phyloP scores from a whole-genome alignment of 306 rosid genomes.

The Astragalus glycyphyllos region DNA sequence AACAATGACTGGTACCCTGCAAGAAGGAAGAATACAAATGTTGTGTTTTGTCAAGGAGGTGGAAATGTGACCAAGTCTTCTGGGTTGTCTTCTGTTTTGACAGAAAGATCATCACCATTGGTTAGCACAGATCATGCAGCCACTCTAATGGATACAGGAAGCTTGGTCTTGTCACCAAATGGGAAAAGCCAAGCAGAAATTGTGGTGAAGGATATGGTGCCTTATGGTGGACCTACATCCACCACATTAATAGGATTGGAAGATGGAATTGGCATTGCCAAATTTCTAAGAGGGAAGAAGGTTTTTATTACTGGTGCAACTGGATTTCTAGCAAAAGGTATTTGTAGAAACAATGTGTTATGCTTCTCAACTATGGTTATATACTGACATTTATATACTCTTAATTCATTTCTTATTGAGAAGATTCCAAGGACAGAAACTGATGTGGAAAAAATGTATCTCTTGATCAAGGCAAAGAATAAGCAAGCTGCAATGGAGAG shows the following conservation, averaged over 20 bases:
- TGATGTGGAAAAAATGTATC: slow-evolving; percentile 84
- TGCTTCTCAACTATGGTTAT: slow-evolving; percentile 2
- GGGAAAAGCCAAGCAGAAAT: too few relatives aligned
- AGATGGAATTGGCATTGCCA: slow-evolving; percentile 83
- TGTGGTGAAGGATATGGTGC: slow-evolving; percentile 67
- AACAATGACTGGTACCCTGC: slow-evolving; percentile 44
- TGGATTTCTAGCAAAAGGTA: slow-evolving; percentile 96
- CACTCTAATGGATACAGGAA: slow-evolving; percentile 66
- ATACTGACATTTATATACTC: slow-evolving; percentile 18
- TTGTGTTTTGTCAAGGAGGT: slow-evolving; percentile 63
- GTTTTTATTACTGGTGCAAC: slow-evolving; percentile 89
- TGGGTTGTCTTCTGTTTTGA: slow-evolving; percentile 57
- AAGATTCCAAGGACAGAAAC: slow-evolving; percentile 87
- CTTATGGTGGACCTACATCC: slow-evolving; percentile 55
- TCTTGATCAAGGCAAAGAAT: slow-evolving; percentile 85
- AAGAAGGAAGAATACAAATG: slow-evolving; percentile 48
- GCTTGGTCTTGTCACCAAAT: too few relatives aligned
- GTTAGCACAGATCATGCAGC: slow-evolving; percentile 54
- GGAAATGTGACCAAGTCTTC: slow-evolving; percentile 62
- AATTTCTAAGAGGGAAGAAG: slow-evolving; percentile 76
- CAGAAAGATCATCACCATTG: slow-evolving; percentile 51
- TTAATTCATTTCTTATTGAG: slow-evolving; percentile 80
- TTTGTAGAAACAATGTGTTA: neutral
- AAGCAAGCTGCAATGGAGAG: slow-evolving; percentile 85
- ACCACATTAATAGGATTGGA: slow-evolving; percentile 57